A percentile compares a stretch with the other conserved stretches of the same genome.
These are phyloP conservation scores for Lentinula raphanica DNA, from an alignment of 768 basidiomycete genomes.

Conservation along the genomic window DNA sequence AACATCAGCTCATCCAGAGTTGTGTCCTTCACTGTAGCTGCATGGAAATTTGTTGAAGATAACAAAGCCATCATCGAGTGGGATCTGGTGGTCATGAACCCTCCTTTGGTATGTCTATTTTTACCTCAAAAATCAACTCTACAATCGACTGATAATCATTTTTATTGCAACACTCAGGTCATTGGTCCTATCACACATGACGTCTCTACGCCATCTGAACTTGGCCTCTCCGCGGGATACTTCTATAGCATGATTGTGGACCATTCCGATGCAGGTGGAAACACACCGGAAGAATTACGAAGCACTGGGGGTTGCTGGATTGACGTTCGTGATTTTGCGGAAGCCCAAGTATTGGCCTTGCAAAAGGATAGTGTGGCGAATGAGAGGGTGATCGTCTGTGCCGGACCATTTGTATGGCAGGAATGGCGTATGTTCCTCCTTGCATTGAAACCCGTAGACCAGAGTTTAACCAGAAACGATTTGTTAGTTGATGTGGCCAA, in stretches of 20 bases:
- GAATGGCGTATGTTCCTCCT: constrained; percentile 26
- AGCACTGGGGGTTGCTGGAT: constrained; percentile 30
- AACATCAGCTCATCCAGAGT: neutral
- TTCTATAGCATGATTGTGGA: constrained; percentile 23
- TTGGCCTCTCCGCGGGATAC: constrained; percentile 33
- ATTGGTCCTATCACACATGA: constrained; percentile 39
- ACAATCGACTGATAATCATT: neutral
- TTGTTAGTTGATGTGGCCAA: constrained; percentile 29
- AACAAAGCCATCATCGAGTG: constrained; percentile 38
- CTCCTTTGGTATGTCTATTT: constrained; percentile 38
- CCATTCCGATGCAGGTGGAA: constrained; percentile 9
- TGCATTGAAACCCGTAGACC: neutral
- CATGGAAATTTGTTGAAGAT: constrained; percentile 37
- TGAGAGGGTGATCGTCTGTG: constrained; percentile 50
- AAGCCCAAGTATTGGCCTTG: constrained; percentile 50
- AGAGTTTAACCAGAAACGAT: neutral
- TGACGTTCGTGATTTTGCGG: constrained; percentile 54
- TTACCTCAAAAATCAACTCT: constrained; percentile 9
- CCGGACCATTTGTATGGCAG: constrained; percentile 29
- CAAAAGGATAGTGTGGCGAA: constrained; percentile 47
- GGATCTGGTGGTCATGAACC: constrained; percentile 51
- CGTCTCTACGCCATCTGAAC: constrained; percentile 23
- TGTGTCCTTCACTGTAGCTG: too few species aligned
- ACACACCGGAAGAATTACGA: constrained; percentile 15
- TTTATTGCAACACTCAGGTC: neutral